Conservation (phyloP, 345 rosid genomes). For the Brassica carinata region DNA sequence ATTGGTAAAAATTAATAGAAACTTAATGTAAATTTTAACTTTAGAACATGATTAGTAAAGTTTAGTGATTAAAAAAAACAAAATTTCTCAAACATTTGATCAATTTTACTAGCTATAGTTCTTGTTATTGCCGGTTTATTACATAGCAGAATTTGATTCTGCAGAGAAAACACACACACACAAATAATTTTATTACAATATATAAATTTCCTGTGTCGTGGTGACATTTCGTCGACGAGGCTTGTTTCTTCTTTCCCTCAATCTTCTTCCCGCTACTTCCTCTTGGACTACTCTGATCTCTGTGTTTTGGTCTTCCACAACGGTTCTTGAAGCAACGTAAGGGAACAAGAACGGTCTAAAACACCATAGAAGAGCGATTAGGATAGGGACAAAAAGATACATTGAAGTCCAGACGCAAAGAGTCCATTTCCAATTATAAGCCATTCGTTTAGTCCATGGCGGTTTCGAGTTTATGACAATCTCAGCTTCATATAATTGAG, state of each 20-base stretch:
- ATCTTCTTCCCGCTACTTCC: conserved; percentile 38
- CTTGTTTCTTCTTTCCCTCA: conserved; percentile 50
- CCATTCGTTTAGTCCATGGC: conserved; percentile 63
- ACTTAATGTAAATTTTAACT: too few species aligned
- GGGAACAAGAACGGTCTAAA: conserved; percentile 56
- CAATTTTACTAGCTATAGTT: neutral
- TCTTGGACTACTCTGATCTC: conserved; percentile 23
- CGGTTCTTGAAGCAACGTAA: neutral
- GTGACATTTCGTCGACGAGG: conserved; percentile 27
- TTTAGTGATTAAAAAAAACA: neutral
- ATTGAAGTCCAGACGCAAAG: conserved; percentile 68
- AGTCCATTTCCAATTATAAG: conserved; percentile 84
- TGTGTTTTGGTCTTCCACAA: neutral
- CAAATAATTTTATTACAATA: neutral
- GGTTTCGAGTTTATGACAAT: conserved; percentile 55
- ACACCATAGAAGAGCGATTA: conserved; percentile 44
- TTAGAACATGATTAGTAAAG: too few species aligned
- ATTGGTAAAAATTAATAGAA: too few species aligned
- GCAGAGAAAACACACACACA: neutral
- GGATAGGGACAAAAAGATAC: conserved; percentile 44
- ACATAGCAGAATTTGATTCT: neutral
- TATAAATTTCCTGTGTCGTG: conserved; percentile 12
- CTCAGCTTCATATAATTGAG: conserved; percentile 73
- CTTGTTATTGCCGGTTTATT: neutral
- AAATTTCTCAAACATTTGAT: neutral